Evolutionary conservation across 73 alveolate genomes (phyloP), one percentile per base, ranked within the genome.

Genomic region (Paramecium caudatum): DNA sequence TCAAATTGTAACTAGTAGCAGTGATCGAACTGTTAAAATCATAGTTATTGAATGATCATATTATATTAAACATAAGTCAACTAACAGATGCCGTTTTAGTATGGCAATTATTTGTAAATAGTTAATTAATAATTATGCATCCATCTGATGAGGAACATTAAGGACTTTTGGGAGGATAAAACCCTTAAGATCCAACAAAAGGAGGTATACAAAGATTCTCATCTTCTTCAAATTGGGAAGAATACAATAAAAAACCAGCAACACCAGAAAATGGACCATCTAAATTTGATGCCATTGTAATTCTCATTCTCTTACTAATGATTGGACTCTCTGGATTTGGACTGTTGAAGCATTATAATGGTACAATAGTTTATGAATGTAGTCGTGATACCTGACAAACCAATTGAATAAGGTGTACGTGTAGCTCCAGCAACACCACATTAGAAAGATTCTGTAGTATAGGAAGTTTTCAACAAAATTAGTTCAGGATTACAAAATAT

Each of bases 271-370:
- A 55, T 27, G 80, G 80, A 10, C 88, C 88, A 74, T 37, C 62
- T 39, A 74, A 74, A 74, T 9, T 41, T 12, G 88, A 74, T 74
- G 88, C 88, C 5, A 17, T 74, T 1, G 69, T 74, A 4, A 37
- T 74, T 74, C 5, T 74, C 32, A 74, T 74, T 16, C 25, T 74
- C n/a, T 39, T 74, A 43, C 15, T 43, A 12, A 36, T 74, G 65
- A 45, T 74, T 45, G 88, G 69, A 39, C 19, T 74, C 16, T 13
- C 88, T 39, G 88, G 88, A 74, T 74, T 74, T 74, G 68, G 88
- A 17, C 25, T 74, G 9, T 5, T 37, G 15, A 74, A 74, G 32
- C 88, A 74, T 74, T 74, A 74, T 25, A 37, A 68, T 32, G 50
- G 84, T 68, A 68, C 7, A 8, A 8, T 41, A 41, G 7, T n/a